Percentiles rank a stretch among this genome's conserved stretches.
phyloP scores from a whole-genome alignment of 192 early-diverging fungal species.

The Podila minutissima region DNA sequence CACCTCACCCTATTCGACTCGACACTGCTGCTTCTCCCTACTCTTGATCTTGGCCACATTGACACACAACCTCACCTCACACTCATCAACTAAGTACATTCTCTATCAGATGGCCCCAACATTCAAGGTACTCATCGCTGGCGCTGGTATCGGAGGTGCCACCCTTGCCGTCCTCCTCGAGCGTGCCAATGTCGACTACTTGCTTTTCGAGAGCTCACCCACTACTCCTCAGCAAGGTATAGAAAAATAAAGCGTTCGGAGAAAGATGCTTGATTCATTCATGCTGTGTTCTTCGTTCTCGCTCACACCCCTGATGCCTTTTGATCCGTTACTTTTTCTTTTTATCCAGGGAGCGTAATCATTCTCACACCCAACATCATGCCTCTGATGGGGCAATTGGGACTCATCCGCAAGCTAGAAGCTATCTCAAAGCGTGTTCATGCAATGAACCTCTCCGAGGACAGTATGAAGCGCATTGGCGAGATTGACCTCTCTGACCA shows the following conservation, averaged over 20 bases:
- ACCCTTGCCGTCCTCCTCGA: slow-evolving; percentile 32
- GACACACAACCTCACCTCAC: no score
- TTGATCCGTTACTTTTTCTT: background rate
- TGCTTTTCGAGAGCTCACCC: slow-evolving; percentile 10
- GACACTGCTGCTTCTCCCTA: background rate
- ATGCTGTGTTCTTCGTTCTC: no score
- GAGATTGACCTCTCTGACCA: slow-evolving; percentile 33
- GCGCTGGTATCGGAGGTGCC: slow-evolving; percentile 29
- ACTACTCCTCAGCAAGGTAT: slow-evolving; percentile 6
- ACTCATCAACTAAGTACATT: background rate
- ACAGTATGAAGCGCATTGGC: slow-evolving; percentile 28
- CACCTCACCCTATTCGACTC: background rate
- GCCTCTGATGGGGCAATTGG: slow-evolving; percentile 32
- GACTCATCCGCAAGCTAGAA: slow-evolving; percentile 11
- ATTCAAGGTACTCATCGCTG: slow-evolving; percentile 27
- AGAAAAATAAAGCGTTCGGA: background rate
- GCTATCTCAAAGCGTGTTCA: slow-evolving; percentile 17
- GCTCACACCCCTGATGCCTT: background rate
- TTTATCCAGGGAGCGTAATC: slow-evolving; percentile 14
- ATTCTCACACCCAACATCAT: slow-evolving; percentile 20
- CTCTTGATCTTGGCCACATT: no score
- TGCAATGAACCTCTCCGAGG: slow-evolving; percentile 24
- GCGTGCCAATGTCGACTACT: slow-evolving; percentile 20
- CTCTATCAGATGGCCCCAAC: slow-evolving; percentile 14
- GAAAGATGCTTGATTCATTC: background rate